Evolutionary conservation across 345 rosid genomes (phyloP), one percentile per base, ranked within the genome.

Genomic region (Corchorus olitorius): DNA sequence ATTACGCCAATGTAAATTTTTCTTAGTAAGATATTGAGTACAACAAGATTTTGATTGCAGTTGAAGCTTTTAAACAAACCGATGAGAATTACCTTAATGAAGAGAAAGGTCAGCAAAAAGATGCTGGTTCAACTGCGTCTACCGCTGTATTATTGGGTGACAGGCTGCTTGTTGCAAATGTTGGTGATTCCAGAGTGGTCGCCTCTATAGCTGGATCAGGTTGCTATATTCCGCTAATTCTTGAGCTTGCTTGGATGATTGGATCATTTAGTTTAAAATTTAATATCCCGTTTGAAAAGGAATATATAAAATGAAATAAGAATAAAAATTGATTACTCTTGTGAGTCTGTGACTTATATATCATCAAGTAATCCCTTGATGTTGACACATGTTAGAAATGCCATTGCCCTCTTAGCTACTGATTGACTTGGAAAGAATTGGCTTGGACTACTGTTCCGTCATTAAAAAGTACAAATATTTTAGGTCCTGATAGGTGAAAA

Each of bases 131-230:
- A 66, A 87, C 90, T 77, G 91, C 89, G 12, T 84, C 91, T 52
- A 84, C 89, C 75, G 90, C 84, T 56, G 76, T 87, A 13, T 83
- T 89, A 7, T 70, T 87, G 46, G 88, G 91, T 61, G 82, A 82
- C 50, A 80, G 85, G 55, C 75, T 87, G 20, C 80, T 87, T 74
- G 91, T 86, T 82, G 93, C 91, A 22, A 89, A 89, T 81, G 93
- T 89, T 76, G 93, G 93, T 33, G 93, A 87, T 83, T 89, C 93
- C 35, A 85, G 93, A 79, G 90, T 84, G 14, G 89, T 89, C 70
- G 85, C 86, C 49, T 80, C 78, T 52, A 83, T 77, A 76, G 87
- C 80, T 82, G 91, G 91, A 64, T 73, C 81, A 83, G 93, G 93
- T 87, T 77, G 58, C 58, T 53, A 22, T 60, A 59, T 65, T 33